phyloP scores from a whole-genome alignment of 495 filamentous ascomycete genomes.

The Thermothielavioides terrestris region DNA sequence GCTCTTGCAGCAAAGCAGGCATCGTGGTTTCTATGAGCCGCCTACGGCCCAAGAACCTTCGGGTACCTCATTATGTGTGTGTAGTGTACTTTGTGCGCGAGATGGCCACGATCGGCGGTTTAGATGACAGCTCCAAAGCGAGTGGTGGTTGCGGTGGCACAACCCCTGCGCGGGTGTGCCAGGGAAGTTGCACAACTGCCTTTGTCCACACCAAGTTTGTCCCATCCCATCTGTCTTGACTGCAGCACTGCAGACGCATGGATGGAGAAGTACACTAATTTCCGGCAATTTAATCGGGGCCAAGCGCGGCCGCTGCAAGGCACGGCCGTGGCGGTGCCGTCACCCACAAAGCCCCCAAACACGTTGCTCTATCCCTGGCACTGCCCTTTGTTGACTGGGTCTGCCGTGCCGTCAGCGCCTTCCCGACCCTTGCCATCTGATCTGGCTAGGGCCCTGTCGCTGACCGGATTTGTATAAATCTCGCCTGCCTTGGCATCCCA shows the following conservation, averaged over 20 bases:
- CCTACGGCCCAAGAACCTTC: too few relatives aligned
- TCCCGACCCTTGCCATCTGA: too few relatives aligned
- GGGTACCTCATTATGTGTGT: too few relatives aligned
- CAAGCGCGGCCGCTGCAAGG: conserved; percentile 13
- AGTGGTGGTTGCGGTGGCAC: background rate
- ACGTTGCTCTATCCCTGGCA: background rate
- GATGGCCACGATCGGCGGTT: background rate
- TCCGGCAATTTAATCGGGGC: background rate
- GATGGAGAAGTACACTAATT: background rate
- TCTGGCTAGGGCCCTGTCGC: too few relatives aligned
- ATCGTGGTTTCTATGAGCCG: background rate
- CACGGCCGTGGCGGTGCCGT: conserved; percentile 5
- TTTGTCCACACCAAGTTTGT: background rate
- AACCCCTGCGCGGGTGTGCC: background rate
- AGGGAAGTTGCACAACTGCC: background rate
- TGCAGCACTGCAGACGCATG: background rate
- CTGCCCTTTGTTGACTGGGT: conserved; percentile 1
- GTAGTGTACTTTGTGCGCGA: too few relatives aligned
- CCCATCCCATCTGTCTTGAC: background rate
- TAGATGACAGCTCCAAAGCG: background rate
- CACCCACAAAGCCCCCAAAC: background rate
- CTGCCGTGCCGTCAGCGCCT: background rate
- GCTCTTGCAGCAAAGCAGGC: too few relatives aligned
- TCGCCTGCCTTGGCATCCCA: too few relatives aligned
- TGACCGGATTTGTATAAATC: too few relatives aligned